Conservation (phyloP, 2,329 filamentous ascomycete genomes). For the Fusarium sterilihyphosum region DNA sequence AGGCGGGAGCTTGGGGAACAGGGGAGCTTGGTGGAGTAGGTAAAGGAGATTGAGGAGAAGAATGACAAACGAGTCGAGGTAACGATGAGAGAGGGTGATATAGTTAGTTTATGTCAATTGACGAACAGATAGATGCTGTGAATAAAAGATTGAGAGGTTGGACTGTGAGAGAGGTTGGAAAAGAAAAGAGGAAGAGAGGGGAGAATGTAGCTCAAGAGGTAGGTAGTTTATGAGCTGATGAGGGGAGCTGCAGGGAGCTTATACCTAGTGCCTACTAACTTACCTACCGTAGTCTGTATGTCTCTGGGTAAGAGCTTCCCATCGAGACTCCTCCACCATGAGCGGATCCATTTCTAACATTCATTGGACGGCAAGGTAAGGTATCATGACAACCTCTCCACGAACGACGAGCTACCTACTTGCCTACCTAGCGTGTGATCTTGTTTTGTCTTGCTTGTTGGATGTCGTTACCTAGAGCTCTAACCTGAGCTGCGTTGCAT, state of each 20-base stretch:
- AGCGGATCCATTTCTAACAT: background rate
- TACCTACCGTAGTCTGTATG: background rate
- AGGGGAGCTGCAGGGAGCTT: slow-evolving; percentile 17
- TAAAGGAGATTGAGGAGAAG: slow-evolving; percentile 23
- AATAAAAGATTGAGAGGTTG: slow-evolving; percentile 3
- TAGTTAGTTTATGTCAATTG: slow-evolving; percentile 10
- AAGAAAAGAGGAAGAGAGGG: background rate
- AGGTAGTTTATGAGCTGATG: background rate
- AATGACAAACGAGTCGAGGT: slow-evolving; percentile 2
- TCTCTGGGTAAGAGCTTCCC: slow-evolving; percentile 17
- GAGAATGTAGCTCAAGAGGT: background rate
- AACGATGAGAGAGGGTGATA: background rate
- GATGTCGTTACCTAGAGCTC: background rate
- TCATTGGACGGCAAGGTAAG: background rate
- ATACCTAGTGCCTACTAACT: background rate
- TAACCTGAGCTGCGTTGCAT: slow-evolving; percentile 7
- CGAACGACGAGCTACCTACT: background rate
- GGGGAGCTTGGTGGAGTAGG: slow-evolving; percentile 27
- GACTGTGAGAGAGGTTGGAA: background rate
- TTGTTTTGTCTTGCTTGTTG: background rate
- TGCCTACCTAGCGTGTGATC: background rate
- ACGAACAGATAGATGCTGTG: slow-evolving; percentile 17
- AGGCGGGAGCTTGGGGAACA: slow-evolving; percentile 23
- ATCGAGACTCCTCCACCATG: slow-evolving; percentile 4
- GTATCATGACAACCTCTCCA: slow-evolving; percentile 34